Conservation (phyloP, 2,329 filamentous ascomycete species). For the Lachnellula suecica region DNA sequence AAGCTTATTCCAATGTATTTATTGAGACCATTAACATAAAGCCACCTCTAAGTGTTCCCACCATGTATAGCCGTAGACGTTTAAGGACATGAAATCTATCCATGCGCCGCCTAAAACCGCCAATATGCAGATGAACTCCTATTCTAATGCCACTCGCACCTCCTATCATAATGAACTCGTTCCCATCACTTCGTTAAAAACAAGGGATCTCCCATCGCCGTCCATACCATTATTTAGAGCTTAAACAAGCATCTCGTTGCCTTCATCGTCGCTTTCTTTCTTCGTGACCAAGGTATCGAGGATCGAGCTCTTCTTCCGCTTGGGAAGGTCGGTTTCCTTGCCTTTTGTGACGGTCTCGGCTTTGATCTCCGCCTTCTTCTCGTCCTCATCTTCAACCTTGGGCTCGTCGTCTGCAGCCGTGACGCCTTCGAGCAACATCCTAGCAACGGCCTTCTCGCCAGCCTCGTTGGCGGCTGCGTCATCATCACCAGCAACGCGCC, state of each 20-base stretch:
- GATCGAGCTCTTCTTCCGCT: not conserved
- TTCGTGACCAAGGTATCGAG: not conserved
- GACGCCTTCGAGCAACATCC: conserved; percentile 30
- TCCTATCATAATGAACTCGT: too few relatives aligned
- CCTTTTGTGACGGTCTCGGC: conserved; percentile 6
- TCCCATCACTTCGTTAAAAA: too few relatives aligned
- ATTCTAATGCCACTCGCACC: too few relatives aligned
- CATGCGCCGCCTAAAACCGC: too few relatives aligned
- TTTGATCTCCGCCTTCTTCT: conserved; percentile 2
- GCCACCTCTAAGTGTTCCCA: too few relatives aligned
- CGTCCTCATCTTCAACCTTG: conserved; percentile 9
- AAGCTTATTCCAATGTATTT: too few relatives aligned
- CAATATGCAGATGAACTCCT: too few relatives aligned
- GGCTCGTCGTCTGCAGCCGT: conserved; percentile 8
- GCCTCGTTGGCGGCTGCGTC: conserved; percentile 42
- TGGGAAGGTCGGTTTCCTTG: not conserved
- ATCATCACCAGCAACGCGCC: conserved; percentile 62
- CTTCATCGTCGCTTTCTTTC: not conserved
- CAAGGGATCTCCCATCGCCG: too few relatives aligned
- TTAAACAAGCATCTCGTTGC: conserved; percentile 1
- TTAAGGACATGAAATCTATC: too few relatives aligned
- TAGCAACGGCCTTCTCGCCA: conserved; percentile 25
- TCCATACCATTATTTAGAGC: not conserved
- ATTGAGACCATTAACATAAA: too few relatives aligned
- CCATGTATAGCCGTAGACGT: too few relatives aligned